Base-by-base conservation (phyloP, 345 rosid genomes). In the Aquilaria yunnanensis region DNA sequence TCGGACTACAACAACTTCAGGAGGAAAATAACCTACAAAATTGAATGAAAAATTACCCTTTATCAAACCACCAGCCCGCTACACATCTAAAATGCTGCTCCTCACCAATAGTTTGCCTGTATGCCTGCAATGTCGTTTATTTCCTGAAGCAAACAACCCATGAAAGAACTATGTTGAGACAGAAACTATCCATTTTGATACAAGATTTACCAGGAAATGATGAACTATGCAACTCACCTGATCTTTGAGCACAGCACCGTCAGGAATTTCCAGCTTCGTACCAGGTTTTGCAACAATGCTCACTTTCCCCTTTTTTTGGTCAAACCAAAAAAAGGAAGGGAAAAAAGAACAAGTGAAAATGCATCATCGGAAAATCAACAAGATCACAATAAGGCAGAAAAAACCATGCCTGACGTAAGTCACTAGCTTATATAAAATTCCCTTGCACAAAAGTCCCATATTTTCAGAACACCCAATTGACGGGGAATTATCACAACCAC, bases 261-360 rank as follows among this genome's bases (percentile, higher is more conserved):
- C 81, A 0, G 90, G 87, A 70, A 85, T 78, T 64, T 72, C 80
- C 60, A 82, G 32, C 65, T 48, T 70, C 41, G n/a, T 49, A 14
- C 85, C 87, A 13, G 85, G 82, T 54, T 64, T 54, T 9, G 82
- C 84, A 46, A 59, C 69, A 46, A 85, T 80, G 32, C 70, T 67
- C 52, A 82, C 83, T 14, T 50, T 75, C 56, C 87, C 87, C 85
- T 80, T 9, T 31, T 37, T 5, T 9, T 5, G 8, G 5, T 37
- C 43, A 37, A 37, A 23, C 51, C 31, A 8, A 43, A 41, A 43
- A 57, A 16, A 32, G 9, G 2, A 2, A 32, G 5, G 64, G 5
- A 13, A 33, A 29, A 48, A 62, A 50, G 3, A 46, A 16, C 12
- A 54, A 14, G 30, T 23, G 50, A 9, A 14, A 14, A 47, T 16